Percentiles rank a stretch among this genome's conserved stretches.
phyloP scores from a whole-genome alignment of 2,329 filamentous ascomycete genomes.

The Aspergillus sp. region DNA sequence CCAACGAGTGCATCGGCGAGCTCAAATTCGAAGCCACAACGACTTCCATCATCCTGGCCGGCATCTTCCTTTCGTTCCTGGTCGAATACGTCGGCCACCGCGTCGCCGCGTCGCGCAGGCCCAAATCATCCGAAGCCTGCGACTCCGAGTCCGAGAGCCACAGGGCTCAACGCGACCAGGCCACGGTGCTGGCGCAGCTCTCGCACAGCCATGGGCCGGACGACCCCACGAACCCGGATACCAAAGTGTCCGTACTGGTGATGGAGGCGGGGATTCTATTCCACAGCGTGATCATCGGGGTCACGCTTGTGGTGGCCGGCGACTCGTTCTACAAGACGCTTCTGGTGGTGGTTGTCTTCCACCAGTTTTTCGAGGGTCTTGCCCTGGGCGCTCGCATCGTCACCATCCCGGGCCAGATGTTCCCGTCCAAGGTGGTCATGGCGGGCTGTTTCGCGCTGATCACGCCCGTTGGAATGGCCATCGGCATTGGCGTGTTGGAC shows the following conservation, averaged over 20 bases:
- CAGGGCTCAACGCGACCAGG: conserved; percentile 3
- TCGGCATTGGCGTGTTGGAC: conserved; percentile 62
- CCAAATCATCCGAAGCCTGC: conserved; percentile 10
- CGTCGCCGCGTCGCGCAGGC: conserved; percentile 33
- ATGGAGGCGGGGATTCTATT: conserved; percentile 68
- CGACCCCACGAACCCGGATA: conserved; percentile 26
- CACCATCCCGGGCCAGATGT: conserved; percentile 34
- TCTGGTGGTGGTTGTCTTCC: conserved; percentile 60
- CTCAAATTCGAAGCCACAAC: conserved; percentile 60
- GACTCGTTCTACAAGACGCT: conserved; percentile 45
- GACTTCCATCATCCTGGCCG: conserved; percentile 63
- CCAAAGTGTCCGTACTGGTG: conserved; percentile 55
- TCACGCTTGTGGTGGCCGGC: conserved; percentile 37
- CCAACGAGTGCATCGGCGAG: conserved; percentile 57
- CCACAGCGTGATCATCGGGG: conserved; percentile 52
- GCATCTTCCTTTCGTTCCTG: conserved; percentile 62
- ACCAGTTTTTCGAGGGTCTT: conserved; percentile 69
- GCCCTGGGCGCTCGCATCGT: conserved; percentile 65
- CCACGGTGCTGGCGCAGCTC: conserved; percentile 14
- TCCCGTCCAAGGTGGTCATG: conserved; percentile 47
- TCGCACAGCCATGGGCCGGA: conserved; percentile 25
- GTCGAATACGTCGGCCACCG: conserved; percentile 60
- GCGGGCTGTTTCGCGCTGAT: conserved; percentile 57
- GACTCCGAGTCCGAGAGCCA: conserved; percentile 3
- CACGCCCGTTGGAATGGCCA: conserved; percentile 71